Evolutionary conservation across 1,284 basidiomycete genomes (phyloP).

Genomic region (Vanrija humicola): DNA sequence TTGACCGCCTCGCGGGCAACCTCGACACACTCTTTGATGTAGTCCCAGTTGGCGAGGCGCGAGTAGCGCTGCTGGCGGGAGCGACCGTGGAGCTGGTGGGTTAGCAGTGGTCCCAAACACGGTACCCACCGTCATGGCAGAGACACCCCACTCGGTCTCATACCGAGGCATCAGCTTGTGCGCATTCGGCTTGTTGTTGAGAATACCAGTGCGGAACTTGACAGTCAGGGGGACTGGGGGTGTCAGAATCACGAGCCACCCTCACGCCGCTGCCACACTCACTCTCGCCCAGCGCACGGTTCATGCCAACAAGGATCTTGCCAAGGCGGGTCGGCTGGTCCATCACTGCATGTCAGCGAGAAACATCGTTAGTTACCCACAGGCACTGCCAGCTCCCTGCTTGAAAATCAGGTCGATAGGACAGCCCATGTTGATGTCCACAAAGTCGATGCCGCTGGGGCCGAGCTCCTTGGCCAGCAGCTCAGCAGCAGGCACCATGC

Average conservation of each 20-base stretch:
- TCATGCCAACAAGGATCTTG: conserved; percentile 88
- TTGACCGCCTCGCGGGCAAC: conserved; percentile 72
- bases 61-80: conserved; percentile 87
- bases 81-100: conserved; percentile 76
- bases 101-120: not conserved
- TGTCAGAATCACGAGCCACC: not conserved
- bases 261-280: conserved; percentile 6
- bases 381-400: conserved; percentile 80
- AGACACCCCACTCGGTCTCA: conserved; percentile 70
- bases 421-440: conserved; percentile 88
- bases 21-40: conserved; percentile 80
- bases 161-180: conserved; percentile 88
- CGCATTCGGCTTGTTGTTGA: conserved; percentile 76
- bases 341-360: conserved; percentile 58
- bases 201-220: conserved; percentile 88
- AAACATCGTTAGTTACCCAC: conserved; percentile 42
- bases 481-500: conserved; percentile 72
- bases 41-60: conserved; percentile 79
- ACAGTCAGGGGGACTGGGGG: conserved; percentile 75
- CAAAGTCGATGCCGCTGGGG: conserved; percentile 69
- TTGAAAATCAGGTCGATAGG: conserved; percentile 96
- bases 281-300: conserved; percentile 76
- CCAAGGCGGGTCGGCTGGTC: conserved; percentile 77
- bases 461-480: conserved; percentile 66
- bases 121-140: conserved; percentile 68